phyloP scores from a whole-genome alignment of 192 early-diverging fungal species.

The Rhizoclosmatium sp. region DNA sequence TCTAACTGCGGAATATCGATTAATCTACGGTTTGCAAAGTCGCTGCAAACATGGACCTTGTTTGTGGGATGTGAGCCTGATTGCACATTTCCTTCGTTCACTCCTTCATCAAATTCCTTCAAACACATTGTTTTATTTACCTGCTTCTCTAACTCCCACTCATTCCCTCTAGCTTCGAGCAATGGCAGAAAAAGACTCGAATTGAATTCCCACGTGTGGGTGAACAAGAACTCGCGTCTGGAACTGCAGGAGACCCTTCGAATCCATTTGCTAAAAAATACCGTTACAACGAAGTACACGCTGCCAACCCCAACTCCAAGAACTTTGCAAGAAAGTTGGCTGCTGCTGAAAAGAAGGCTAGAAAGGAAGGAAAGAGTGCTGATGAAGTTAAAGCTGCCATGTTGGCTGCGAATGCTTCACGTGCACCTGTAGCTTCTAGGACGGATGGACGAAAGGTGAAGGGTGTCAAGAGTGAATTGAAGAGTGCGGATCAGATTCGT shows the following conservation, averaged over 20 bases:
- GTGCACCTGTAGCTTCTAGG: background rate
- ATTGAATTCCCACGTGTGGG: conserved; percentile 81
- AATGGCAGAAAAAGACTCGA: conserved; percentile 92
- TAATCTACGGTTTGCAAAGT: background rate
- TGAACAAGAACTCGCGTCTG: conserved; percentile 77
- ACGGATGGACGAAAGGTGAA: conserved; percentile 31
- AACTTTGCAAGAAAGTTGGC: conserved; percentile 45
- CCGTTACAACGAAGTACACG: conserved; percentile 78
- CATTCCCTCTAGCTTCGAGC: conserved; percentile 67
- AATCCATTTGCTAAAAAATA: conserved; percentile 59
- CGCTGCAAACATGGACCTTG: background rate
- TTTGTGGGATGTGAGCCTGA: conserved; percentile 6
- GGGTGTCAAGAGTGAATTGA: conserved; percentile 75
- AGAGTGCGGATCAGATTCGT: conserved; percentile 78
- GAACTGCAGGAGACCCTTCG: conserved; percentile 1
- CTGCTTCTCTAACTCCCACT: background rate
- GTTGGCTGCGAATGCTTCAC: conserved; percentile 62
- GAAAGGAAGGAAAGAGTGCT: conserved; percentile 34
- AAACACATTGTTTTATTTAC: background rate
- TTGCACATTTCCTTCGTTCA: conserved; percentile 6
- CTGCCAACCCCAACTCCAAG: conserved; percentile 68
- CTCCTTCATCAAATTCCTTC: background rate
- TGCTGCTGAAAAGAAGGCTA: conserved; percentile 20
- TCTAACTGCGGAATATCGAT: conserved; percentile 37
- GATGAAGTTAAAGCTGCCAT: conserved; percentile 64